Base-by-base conservation (phyloP, 176 grass and related monocot genomes). In the Miscanthus lutarioriparius region DNA sequence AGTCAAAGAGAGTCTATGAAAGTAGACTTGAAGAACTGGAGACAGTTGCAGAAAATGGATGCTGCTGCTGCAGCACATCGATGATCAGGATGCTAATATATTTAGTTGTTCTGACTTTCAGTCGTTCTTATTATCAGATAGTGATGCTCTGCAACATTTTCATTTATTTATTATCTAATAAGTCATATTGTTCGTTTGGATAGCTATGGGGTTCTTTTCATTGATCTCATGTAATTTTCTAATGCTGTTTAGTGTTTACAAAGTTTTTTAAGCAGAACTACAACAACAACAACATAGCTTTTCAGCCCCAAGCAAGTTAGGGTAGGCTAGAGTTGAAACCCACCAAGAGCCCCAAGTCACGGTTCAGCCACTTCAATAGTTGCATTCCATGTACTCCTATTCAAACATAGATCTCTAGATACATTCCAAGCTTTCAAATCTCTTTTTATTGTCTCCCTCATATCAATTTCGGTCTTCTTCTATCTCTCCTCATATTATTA, bases 1-100 rank as follows among this genome's bases (percentile, higher is more conserved):
- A 47, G 13, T 47, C 70, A 28, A 43, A 73, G 22, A 88, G 67
- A 70, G 6, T 53, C 25, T 88, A 81, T 77, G 49, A 79, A 87
- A 8, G 44, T 80, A 82, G 23, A 43, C 70, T 97, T 84, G 51
- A 83, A 66, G 75, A 94, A 65, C 59, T 92, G 88, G 75, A 89
- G 68, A 91, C 54, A 35, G 67, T 80, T 94, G 66, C 84, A 89
- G 76, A 33, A 64, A 74, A 64, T 80, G 16, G 87, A 86, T 16
- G 23, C 14, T 28, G 6, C 15, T 16, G 6, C 10, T 20, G 36
- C 13, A 47, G 71, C 69, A 89, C 81, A 37, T 76, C 37, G 35
- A 47, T 5, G 54, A 58, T 58, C n/a, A 58, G 54, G 54, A 76
- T 79, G 23, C 20, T 79, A 43, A 8, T 84, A n/a, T 25, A 36